These are phyloP conservation scores for Calonectria fujianensis DNA, from an alignment of 2,329 filamentous ascomycete species.

Conservation along the genomic window DNA sequence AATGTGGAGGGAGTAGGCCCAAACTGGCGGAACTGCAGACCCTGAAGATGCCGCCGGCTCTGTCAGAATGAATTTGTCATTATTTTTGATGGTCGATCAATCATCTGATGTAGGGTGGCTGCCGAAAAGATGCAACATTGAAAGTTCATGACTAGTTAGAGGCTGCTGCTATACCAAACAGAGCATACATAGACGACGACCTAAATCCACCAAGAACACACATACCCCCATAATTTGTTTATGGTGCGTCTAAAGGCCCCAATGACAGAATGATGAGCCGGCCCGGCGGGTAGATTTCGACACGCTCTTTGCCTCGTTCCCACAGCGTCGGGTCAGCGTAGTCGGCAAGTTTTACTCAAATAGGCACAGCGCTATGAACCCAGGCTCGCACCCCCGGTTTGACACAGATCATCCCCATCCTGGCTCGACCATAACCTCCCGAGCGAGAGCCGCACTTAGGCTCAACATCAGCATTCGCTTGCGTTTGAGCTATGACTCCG, in stretches of 20 bases:
- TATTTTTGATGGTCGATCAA: neutral
- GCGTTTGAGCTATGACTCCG: constrained; percentile 11
- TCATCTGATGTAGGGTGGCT: neutral
- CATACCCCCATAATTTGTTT: neutral
- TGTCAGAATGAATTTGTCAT: neutral
- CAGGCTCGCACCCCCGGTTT: constrained; percentile 4
- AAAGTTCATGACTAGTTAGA: neutral
- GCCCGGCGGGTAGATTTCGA: neutral
- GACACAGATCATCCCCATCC: neutral
- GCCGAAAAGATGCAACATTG: neutral
- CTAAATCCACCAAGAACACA: neutral
- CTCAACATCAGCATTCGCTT: neutral
- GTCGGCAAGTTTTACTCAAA: constrained; percentile 14
- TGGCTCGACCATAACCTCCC: neutral
- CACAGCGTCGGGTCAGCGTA: neutral
- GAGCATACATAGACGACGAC: neutral
- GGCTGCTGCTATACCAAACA: neutral
- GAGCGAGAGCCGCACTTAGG: constrained; percentile 13
- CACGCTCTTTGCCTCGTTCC: neutral
- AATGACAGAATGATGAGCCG: neutral
- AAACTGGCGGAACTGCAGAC: neutral
- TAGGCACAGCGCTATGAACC: constrained; percentile 23
- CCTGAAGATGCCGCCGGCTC: neutral
- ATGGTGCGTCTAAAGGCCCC: neutral
- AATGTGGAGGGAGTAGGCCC: neutral